Evolutionary conservation across 345 rosid genomes (phyloP).

Genomic region (Leavenworthia alabamica): DNA sequence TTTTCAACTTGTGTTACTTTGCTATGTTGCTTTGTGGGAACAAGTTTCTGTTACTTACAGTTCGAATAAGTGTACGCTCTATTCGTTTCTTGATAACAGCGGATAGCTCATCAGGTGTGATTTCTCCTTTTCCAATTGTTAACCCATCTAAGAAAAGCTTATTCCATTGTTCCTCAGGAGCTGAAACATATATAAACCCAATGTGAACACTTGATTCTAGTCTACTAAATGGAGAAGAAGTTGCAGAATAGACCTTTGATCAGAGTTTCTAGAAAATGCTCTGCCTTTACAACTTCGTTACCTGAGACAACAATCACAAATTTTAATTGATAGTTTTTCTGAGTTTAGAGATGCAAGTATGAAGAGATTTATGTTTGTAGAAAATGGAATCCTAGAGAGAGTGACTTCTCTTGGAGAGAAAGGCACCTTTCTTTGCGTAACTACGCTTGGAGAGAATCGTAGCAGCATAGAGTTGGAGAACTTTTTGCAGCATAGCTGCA

Average conservation of each 20-base stretch:
- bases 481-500: conserved; percentile 86
- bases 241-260: conserved; percentile 52
- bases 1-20: not conserved
- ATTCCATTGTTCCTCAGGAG: conserved; percentile 88
- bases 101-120: conserved; percentile 54
- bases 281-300: conserved; percentile 61
- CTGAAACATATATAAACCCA: conserved; percentile 38
- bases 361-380: not conserved
- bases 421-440: conserved; percentile 80
- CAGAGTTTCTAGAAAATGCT: conserved; percentile 62
- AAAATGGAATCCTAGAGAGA: not conserved
- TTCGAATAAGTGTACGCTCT: conserved; percentile 72
- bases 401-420: not conserved
- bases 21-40: not conserved
- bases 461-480: conserved; percentile 84
- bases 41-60: conserved; percentile 40
- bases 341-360: not conserved
- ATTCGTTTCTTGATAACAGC: conserved; percentile 69
- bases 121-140: conserved; percentile 63
- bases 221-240: not conserved
- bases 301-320: conserved; percentile 39
- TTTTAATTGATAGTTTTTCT: not conserved
- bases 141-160: conserved; percentile 61
- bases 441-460: conserved; percentile 74
- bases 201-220: conserved; percentile 1